Percentiles rank a stretch among this genome's conserved stretches.
Evolutionary conservation across 495 filamentous ascomycete species (phyloP).

Genomic region (Penicillium angulare): DNA sequence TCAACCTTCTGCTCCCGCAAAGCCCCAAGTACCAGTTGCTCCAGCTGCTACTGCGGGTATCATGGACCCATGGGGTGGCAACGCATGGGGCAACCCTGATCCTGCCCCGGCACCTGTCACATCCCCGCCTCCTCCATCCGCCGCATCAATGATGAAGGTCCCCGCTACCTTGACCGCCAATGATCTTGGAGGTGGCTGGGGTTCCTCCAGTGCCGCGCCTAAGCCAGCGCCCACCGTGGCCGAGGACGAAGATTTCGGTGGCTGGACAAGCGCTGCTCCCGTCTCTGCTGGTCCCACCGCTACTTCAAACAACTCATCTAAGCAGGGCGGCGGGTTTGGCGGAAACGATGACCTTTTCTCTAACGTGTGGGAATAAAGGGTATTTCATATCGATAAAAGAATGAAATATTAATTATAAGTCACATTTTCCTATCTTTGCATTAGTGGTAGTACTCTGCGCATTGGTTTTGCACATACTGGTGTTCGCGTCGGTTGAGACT

Average conservation of each 20-base stretch:
- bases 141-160: conserved; percentile 46
- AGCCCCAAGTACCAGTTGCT: conserved; percentile 31
- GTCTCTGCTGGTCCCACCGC: conserved; percentile 40
- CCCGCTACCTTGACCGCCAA: conserved; percentile 46
- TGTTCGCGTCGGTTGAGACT: background rate
- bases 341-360: conserved; percentile 83
- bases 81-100: conserved; percentile 53
- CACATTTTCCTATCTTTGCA: conserved; percentile 6
- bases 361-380: conserved; percentile 79
- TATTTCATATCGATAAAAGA: conserved; percentile 7
- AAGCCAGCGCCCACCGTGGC: conserved; percentile 61
- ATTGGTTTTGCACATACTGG: conserved; percentile 13
- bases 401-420: conserved; percentile 9
- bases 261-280: conserved; percentile 75
- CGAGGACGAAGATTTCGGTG: conserved; percentile 90
- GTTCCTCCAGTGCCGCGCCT: conserved; percentile 33
- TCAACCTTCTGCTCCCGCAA: conserved; percentile 41
- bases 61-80: conserved; percentile 50
- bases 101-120: conserved; percentile 30
- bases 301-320: conserved; percentile 34
- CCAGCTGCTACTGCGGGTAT: conserved; percentile 32
- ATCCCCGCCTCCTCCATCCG: conserved; percentile 8
- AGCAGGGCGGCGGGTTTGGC: conserved; percentile 62
- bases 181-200: conserved; percentile 58
- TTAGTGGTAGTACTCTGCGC: conserved; percentile 13